Percentiles rank a stretch among this genome's conserved stretches.
These are phyloP conservation scores for Beauveria asiatica DNA, from an alignment of 2,329 filamentous ascomycete species.

Conservation along the genomic window DNA sequence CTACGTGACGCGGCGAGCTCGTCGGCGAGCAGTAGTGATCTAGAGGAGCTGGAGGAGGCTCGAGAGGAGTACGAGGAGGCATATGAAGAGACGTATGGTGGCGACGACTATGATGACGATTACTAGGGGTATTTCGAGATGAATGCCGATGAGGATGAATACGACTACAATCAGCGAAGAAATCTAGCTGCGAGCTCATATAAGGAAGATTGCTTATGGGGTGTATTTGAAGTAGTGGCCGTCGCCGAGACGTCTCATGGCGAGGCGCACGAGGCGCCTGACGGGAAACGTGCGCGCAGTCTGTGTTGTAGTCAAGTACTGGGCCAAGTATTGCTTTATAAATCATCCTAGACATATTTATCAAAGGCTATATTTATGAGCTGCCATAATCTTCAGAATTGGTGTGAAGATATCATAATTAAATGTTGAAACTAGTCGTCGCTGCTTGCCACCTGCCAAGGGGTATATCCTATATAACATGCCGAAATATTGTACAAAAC, in stretches of 20 bases:
- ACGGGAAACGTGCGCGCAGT: too few relatives aligned
- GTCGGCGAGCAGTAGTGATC: conserved; percentile 41
- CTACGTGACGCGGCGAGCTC: conserved; percentile 31
- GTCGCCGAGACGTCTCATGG: not conserved
- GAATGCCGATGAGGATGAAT: not conserved
- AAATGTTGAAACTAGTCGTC: not conserved
- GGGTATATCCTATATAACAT: conserved; percentile 4
- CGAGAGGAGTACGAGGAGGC: conserved; percentile 41
- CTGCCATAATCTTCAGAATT: not conserved
- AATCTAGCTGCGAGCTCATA: not conserved
- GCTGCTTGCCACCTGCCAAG: not conserved
- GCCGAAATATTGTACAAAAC: not conserved
- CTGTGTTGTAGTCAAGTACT: too few relatives aligned
- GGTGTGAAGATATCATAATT: not conserved
- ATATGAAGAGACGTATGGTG: conserved; percentile 36
- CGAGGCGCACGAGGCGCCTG: too few relatives aligned
- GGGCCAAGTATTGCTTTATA: too few relatives aligned
- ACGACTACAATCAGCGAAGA: not conserved
- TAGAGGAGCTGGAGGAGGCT: conserved; percentile 44
- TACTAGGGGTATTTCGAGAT: not conserved
- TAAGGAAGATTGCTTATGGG: not conserved
- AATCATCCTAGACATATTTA: too few relatives aligned
- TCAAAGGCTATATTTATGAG: not conserved
- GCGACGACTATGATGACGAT: not conserved
- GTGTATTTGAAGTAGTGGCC: not conserved